phyloP scores from a whole-genome alignment of 1,284 basidiomycete genomes.

The Malassezia psittaci region DNA sequence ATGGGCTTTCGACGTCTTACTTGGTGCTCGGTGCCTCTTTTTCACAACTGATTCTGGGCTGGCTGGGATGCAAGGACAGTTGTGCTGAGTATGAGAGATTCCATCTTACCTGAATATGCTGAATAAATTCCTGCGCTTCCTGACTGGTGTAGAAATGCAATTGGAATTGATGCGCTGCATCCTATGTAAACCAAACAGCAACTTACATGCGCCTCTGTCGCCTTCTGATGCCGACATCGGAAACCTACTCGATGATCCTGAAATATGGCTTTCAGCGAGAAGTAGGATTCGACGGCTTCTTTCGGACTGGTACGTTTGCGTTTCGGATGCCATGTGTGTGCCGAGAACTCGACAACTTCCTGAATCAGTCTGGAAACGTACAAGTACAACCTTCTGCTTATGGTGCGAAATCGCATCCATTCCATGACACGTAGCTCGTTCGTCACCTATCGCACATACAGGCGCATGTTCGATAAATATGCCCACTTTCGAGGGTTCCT shows the following conservation, averaged over 20 bases:
- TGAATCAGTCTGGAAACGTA: background rate
- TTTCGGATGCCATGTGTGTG: background rate
- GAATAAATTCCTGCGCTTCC: constrained; percentile 1
- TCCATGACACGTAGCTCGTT: too few species aligned
- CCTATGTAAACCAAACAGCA: background rate
- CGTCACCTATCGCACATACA: too few species aligned
- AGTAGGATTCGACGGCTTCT: background rate
- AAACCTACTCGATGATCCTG: constrained; percentile 4
- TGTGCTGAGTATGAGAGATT: background rate
- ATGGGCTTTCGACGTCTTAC: too few species aligned
- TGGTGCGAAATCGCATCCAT: too few species aligned
- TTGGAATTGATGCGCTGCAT: constrained; percentile 5
- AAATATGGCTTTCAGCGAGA: constrained; percentile 6
- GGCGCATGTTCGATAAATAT: too few species aligned
- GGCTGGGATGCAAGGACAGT: constrained; percentile 10
- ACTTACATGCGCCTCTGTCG: background rate
- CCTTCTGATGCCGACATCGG: background rate
- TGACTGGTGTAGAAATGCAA: constrained; percentile 1
- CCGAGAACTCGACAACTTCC: constrained; percentile 7
- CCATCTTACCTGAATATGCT: background rate
- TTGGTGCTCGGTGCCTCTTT: background rate
- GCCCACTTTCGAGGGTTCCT: too few species aligned
- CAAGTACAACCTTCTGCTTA: too few species aligned
- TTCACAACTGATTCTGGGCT: too few species aligned
- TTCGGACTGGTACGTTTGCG: background rate